Evolutionary conservation across 768 basidiomycete species (phyloP), one percentile per base, ranked within the genome.

Genomic region (Mycena rosella): DNA sequence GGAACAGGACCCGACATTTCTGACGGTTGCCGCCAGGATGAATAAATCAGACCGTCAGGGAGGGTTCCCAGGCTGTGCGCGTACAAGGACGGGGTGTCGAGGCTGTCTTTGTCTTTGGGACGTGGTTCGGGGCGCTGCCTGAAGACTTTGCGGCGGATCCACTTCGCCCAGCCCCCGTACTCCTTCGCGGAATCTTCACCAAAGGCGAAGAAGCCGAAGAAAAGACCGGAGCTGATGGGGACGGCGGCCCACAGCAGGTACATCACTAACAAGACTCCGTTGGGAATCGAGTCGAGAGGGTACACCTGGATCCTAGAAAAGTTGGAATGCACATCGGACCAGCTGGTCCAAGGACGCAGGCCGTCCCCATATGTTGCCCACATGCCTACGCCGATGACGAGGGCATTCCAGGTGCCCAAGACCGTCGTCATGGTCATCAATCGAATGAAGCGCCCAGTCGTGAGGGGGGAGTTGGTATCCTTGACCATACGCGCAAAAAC

Each of bases 261-360:
- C 4, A 45, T 63, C 44, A 36, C 18, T 22, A 10, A 13, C 6
- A 63, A 10, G 2, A 63, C 15, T 27, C 15, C n/a, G 3, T 14
- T 2, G 1, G 63, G 54, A 18, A 63, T 11, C 6, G 8, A 13
- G 5, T 6, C 26, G 44, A 56, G n/a, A 2, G 30, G 34, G 14
- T 48, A 63, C n/a, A 29, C 26, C 11, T 63, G 54, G 13, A 63
- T 63, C 8, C 63, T 27, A 7, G 63, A 63, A 20, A 63, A 63
- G 24, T 49, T 27, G 45, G n/a, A 63, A 24, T 63, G 63, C 20
- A 63, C 52, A 22, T 63, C 63, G 47, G 63, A 47, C 63, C 63
- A 63, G 15, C 34, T 22, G 17, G 63, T 63, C 63, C 63, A 63
- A 3, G 63, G 63, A 5, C 53, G 54, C 14, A 63, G 44, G 11